A percentile compares a stretch with the other conserved stretches of the same genome.
Evolutionary conservation across 1,284 basidiomycete species (phyloP).

Genomic region (Singerocomus inundabilis): DNA sequence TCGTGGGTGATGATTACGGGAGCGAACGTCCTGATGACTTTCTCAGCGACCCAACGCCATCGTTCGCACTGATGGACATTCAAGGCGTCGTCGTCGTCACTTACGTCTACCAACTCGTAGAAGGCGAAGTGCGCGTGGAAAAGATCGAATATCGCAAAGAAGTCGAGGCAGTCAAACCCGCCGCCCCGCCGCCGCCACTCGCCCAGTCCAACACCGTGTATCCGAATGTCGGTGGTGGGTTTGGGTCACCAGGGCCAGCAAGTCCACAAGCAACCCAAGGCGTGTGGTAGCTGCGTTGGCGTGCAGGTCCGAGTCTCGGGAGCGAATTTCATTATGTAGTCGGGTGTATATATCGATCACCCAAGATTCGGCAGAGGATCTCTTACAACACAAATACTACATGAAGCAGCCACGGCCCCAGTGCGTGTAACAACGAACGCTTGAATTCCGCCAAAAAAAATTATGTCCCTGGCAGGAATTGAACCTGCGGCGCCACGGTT

Average conservation of each 20-base stretch:
- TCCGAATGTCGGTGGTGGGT: slow-evolving; percentile 16
- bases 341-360: too few relatives aligned
- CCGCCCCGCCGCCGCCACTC: slow-evolving; percentile 18
- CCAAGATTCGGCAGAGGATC: too few relatives aligned
- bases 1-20: slow-evolving; percentile 1
- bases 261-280: slow-evolving; percentile 27
- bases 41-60: slow-evolving; percentile 64
- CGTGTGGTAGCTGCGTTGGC: slow-evolving; percentile 24
- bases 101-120: slow-evolving; percentile 92
- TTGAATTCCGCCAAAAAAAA: slow-evolving; percentile 18
- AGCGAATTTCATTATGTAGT: too few relatives aligned
- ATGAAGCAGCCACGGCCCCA: too few relatives aligned
- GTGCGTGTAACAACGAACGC: too few relatives aligned
- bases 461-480: slow-evolving; percentile 43
- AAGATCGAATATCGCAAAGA: slow-evolving; percentile 83
- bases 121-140: slow-evolving; percentile 88
- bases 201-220: slow-evolving; percentile 27
- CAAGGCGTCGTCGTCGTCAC: slow-evolving; percentile 94
- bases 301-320: too few relatives aligned
- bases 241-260: slow-evolving; percentile 22
- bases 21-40: background rate
- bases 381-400: too few relatives aligned
- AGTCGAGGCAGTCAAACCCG: slow-evolving; percentile 42
- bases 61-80: slow-evolving; percentile 93
- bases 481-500: slow-evolving; percentile 49